These are phyloP conservation scores for Poa annua DNA, from an alignment of 176 grass and related monocot genomes.

Conservation along the genomic window DNA sequence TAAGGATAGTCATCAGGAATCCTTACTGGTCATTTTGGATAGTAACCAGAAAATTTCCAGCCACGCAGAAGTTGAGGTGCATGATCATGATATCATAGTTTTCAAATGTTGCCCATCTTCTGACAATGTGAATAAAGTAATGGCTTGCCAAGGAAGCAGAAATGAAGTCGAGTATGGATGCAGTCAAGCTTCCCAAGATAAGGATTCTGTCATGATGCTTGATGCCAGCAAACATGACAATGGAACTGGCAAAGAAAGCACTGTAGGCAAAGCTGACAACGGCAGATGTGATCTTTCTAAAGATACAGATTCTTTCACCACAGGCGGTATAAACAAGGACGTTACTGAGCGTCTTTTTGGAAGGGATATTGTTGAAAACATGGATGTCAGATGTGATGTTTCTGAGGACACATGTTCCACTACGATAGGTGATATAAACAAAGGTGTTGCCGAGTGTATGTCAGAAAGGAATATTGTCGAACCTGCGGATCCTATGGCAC, in stretches of 20 bases:
- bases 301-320: background rate
- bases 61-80: constrained; percentile 12
- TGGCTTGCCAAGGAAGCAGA: constrained; percentile 33
- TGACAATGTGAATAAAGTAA: background rate
- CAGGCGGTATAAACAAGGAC: constrained; percentile 34
- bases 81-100: constrained; percentile 28
- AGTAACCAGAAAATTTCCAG: constrained; percentile 34
- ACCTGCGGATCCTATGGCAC: constrained; percentile 6
- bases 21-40: constrained; percentile 17
- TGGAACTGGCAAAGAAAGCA: constrained; percentile 35
- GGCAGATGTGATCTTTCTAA: background rate
- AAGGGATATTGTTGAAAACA: constrained; percentile 5
- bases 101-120: constrained; percentile 4
- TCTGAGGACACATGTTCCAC: background rate
- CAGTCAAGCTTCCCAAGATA: constrained; percentile 25
- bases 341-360: constrained; percentile 24
- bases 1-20: constrained; percentile 16
- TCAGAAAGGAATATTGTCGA: background rate
- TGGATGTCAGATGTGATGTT: constrained; percentile 13
- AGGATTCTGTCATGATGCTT: constrained; percentile 34
- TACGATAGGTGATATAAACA: constrained; percentile 5
- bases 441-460: constrained; percentile 28
- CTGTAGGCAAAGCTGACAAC: constrained; percentile 27
- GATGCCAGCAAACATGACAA: constrained; percentile 36
- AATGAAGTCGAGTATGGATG: constrained; percentile 17